A percentile compares a stretch with the other conserved stretches of the same genome.
These are phyloP conservation scores for Scutellaria minor DNA, from an alignment of 257 asterid species.

Conservation along the genomic window DNA sequence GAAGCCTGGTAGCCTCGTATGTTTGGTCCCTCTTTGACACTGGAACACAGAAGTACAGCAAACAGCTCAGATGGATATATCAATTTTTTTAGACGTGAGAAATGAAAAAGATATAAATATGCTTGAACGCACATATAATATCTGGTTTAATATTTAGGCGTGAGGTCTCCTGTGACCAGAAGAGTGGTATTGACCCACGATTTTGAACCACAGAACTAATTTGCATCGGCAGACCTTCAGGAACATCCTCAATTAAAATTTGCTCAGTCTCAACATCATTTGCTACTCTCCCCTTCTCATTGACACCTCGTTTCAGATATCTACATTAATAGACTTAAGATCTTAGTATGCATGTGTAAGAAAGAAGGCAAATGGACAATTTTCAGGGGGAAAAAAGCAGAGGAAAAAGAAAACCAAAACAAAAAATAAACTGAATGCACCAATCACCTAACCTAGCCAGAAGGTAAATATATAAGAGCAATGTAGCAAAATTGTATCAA, in stretches of 20 bases:
- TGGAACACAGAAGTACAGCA: slow-evolving; percentile 42
- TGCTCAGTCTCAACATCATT: slow-evolving; percentile 99
- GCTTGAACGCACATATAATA: slow-evolving; percentile 73
- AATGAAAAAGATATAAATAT: not conserved
- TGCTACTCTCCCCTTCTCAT: slow-evolving; percentile 90
- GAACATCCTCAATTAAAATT: slow-evolving; percentile 74
- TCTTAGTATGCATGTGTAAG: slow-evolving; percentile 26
- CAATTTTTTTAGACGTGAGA: not conserved
- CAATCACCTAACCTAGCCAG: slow-evolving; percentile 18
- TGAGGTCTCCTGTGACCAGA: slow-evolving; percentile 99
- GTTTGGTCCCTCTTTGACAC: slow-evolving; percentile 93
- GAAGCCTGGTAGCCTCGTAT: slow-evolving; percentile 90
- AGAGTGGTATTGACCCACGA: slow-evolving; percentile 98
- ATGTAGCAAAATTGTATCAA: slow-evolving; percentile 2
- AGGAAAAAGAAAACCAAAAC: not conserved
- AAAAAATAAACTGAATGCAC: slow-evolving; percentile 6
- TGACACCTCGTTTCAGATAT: slow-evolving; percentile 94
- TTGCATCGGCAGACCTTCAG: slow-evolving; percentile 73
- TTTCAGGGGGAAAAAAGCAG: slow-evolving; percentile 8
- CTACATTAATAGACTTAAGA: slow-evolving; percentile 47
- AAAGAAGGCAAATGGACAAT: slow-evolving; percentile 15
- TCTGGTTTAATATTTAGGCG: slow-evolving; percentile 91
- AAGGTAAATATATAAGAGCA: slow-evolving; percentile 18
- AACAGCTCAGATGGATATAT: slow-evolving; percentile 19
- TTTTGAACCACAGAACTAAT: slow-evolving; percentile 93